Conservation (phyloP, 441 rosid species). For the Eruca vesicaria region DNA sequence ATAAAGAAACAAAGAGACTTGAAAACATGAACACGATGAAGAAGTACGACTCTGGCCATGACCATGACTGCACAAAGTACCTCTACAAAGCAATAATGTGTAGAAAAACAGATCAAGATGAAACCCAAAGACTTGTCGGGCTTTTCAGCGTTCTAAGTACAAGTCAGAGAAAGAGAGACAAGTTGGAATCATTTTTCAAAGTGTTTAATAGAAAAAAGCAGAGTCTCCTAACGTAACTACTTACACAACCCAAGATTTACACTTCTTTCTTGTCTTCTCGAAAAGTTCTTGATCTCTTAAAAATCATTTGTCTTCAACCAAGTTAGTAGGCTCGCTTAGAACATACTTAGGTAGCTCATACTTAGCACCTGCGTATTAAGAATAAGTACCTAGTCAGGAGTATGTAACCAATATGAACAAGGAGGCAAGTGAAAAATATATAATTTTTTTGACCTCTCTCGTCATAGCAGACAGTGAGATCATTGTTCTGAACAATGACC, state of each 20-base stretch:
- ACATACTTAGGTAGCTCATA: constrained; percentile 88
- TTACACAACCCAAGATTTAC: constrained; percentile 32
- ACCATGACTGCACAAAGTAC: neutral
- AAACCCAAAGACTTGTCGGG: constrained; percentile 6
- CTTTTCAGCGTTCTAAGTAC: constrained; percentile 11
- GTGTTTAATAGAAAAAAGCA: constrained; percentile 31
- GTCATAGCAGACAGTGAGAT: constrained; percentile 83
- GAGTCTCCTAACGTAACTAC: constrained; percentile 37
- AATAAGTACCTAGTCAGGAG: constrained; percentile 1
- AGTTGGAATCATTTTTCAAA: neutral
- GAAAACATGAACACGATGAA: constrained; percentile 8
- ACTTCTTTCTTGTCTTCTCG: constrained; percentile 13
- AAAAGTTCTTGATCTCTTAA: constrained; percentile 18
- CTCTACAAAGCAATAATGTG: neutral
- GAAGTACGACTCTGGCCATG: neutral
- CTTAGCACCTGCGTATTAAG: constrained; percentile 63
- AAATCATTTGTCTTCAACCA: constrained; percentile 51
- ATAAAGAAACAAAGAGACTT: constrained; percentile 20
- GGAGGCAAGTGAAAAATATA: neutral
- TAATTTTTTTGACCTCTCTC: constrained; percentile 58
- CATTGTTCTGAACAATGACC: constrained; percentile 69
- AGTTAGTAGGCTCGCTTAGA: constrained; percentile 81
- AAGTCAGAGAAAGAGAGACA: constrained; percentile 11
- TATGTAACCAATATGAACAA: neutral
- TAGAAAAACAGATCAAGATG: constrained; percentile 13